A percentile compares a stretch with the other conserved stretches of the same genome.
Conservation (phyloP, 805 yeast genomes). For the Lachancea meyersii region DNA sequence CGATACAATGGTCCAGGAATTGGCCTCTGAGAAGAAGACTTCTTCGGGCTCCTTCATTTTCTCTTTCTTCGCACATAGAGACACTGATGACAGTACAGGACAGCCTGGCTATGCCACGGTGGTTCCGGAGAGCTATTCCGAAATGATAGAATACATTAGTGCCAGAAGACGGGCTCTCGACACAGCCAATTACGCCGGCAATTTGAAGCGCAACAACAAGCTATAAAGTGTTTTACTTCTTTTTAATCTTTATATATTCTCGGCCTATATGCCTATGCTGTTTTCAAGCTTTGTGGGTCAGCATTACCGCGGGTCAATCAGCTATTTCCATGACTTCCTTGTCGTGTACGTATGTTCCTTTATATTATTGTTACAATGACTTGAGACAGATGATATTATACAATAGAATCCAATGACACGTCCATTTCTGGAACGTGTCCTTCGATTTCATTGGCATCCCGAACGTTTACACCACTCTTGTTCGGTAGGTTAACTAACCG, state of each 20-base stretch:
- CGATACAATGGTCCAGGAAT: constrained; percentile 66
- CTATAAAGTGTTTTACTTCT: background rate
- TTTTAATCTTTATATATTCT: background rate
- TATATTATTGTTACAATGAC: constrained; percentile 3
- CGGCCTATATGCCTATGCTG: background rate
- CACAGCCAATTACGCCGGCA: constrained; percentile 61
- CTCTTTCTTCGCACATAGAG: constrained; percentile 78
- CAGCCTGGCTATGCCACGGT: constrained; percentile 65
- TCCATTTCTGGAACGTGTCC: constrained; percentile 29
- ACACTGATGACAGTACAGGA: constrained; percentile 32
- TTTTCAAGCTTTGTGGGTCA: background rate
- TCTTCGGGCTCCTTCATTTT: constrained; percentile 85
- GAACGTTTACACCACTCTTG: constrained; percentile 31
- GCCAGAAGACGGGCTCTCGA: constrained; percentile 87
- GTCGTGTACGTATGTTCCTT: background rate
- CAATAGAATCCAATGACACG: constrained; percentile 20
- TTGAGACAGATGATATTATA: constrained; percentile 8
- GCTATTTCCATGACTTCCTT: background rate
- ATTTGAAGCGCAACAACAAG: constrained; percentile 29
- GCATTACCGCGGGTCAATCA: background rate
- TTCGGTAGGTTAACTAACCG: constrained; percentile 34
- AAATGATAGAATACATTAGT: constrained; percentile 86
- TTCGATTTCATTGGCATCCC: constrained; percentile 29
- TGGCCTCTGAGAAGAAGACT: constrained; percentile 54
- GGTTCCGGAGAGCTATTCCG: constrained; percentile 80